phyloP scores from a whole-genome alignment of 768 basidiomycete species.

The Xerocomus potaroensis region DNA sequence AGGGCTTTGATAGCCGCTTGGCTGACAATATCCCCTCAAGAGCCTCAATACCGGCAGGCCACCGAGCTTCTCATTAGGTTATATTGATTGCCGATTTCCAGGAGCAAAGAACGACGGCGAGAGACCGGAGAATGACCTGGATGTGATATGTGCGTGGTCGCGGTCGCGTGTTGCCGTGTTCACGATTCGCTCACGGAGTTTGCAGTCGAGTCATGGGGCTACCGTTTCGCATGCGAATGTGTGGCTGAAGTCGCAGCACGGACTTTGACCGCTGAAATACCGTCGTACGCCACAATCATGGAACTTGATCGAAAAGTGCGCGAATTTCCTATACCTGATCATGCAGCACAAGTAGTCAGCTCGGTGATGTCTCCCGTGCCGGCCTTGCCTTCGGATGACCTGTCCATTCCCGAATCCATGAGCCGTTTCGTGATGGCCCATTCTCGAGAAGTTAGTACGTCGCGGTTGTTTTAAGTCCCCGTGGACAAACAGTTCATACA shows the following conservation, averaged over 20 bases:
- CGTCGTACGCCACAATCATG: conserved; percentile 60
- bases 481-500: background rate
- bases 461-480: background rate
- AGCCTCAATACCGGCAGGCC: conserved; percentile 68
- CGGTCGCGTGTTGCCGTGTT: background rate
- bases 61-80: conserved; percentile 60
- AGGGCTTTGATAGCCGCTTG: background rate
- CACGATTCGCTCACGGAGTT: background rate
- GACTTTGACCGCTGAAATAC: conserved; percentile 61
- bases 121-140: conserved; percentile 19
- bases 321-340: conserved; percentile 56
- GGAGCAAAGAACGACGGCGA: conserved; percentile 15
- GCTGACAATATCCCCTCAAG: conserved; percentile 34
- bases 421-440: conserved; percentile 36
- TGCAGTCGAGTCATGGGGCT: conserved; percentile 57
- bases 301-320: conserved; percentile 66
- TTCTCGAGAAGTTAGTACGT: conserved; percentile 35
- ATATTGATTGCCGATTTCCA: conserved; percentile 65
- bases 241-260: conserved; percentile 59
- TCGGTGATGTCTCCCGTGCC: conserved; percentile 27
- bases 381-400: conserved; percentile 8
- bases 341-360: conserved; percentile 36
- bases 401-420: conserved; percentile 32
- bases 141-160: conserved; percentile 24
- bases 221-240: conserved; percentile 61